Conservation (phyloP, 805 yeast species). For the Yamadazyma laniorum region DNA sequence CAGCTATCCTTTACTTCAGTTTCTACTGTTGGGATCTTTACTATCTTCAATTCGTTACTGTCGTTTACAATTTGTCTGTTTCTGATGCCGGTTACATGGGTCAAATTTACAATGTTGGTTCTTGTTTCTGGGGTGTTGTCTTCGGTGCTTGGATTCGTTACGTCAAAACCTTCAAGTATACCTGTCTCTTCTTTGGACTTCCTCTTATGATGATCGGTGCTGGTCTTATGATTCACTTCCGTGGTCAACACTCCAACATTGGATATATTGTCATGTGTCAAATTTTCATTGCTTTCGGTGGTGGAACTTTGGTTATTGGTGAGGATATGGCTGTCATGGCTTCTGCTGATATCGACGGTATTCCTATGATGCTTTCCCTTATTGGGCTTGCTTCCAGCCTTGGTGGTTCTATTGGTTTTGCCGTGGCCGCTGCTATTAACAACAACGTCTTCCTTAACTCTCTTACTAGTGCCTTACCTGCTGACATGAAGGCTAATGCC, state of each 20-base stretch:
- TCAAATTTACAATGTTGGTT: slow-evolving; percentile 8
- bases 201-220: slow-evolving; percentile 8
- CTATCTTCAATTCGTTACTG: background rate
- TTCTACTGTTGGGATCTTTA: slow-evolving; percentile 8
- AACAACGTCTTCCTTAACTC: slow-evolving; percentile 22
- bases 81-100: slow-evolving; percentile 8
- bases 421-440: slow-evolving; percentile 12
- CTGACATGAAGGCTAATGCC: slow-evolving; percentile 12
- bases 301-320: slow-evolving; percentile 10
- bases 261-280: slow-evolving; percentile 8
- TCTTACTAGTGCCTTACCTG: slow-evolving; percentile 24
- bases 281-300: slow-evolving; percentile 9
- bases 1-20: slow-evolving; percentile 2
- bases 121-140: slow-evolving; percentile 11
- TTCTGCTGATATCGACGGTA: slow-evolving; percentile 9
- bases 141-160: slow-evolving; percentile 8
- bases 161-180: slow-evolving; percentile 4
- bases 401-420: slow-evolving; percentile 14
- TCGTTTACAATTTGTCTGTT: slow-evolving; percentile 2
- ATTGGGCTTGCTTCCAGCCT: slow-evolving; percentile 10
- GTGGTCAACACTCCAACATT: slow-evolving; percentile 6
- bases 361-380: slow-evolving; percentile 14
- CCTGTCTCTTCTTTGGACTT: slow-evolving; percentile 6
- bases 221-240: slow-evolving; percentile 10
- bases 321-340: slow-evolving; percentile 30